Percentiles rank a stretch among this genome's conserved stretches.
phyloP scores from a whole-genome alignment of 768 basidiomycete genomes.

The Mrakia blollopis region DNA sequence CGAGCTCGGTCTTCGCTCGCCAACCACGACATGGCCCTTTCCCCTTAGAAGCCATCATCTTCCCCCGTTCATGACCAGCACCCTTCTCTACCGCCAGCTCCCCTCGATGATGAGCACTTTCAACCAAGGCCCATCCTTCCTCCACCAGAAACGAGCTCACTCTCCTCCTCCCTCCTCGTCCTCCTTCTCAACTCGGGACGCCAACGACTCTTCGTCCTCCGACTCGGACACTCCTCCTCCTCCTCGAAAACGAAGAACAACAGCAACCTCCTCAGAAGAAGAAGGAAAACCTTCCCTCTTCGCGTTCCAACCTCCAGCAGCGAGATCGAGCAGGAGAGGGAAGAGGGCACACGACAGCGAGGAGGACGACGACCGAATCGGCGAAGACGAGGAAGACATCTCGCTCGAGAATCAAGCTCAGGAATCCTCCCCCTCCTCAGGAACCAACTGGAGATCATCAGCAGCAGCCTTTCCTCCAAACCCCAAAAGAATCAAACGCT shows the following conservation, averaged over 20 bases:
- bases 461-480: neutral
- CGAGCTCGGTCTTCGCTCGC: neutral
- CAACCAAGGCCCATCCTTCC: neutral
- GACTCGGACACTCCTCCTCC: constrained; percentile 8
- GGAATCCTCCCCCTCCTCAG: neutral
- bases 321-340: neutral
- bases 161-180: neutral
- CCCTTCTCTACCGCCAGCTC: neutral
- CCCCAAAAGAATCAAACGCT: neutral
- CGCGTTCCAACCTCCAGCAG: neutral
- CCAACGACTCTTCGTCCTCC: neutral
- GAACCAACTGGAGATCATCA: neutral
- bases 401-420: neutral
- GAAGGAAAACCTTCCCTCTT: neutral
- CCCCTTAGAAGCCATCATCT: neutral
- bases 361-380: neutral
- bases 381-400: neutral
- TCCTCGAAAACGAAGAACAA: neutral
- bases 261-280: neutral
- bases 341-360: constrained; percentile 3
- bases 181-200: no score
- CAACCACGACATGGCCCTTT: neutral
- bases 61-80: neutral
- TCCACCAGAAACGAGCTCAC: neutral
- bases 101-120: neutral